Base-by-base conservation (phyloP, 768 basidiomycete genomes). In the Boletus speciosus region DNA sequence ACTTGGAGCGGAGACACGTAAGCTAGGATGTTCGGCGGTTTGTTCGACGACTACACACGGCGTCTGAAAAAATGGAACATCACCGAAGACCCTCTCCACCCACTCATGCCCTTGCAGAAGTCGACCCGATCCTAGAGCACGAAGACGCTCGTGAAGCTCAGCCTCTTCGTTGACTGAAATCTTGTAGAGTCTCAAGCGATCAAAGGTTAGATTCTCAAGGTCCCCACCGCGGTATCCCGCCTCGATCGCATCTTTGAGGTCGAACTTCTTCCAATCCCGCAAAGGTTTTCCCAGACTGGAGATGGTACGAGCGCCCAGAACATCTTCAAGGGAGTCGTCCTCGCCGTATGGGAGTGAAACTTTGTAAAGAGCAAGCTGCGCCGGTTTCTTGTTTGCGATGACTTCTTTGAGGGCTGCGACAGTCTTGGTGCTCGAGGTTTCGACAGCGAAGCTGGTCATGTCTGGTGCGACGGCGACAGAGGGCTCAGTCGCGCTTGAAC, bases 301-400 rank as follows among this genome's bases (percentile, higher is more conserved):
- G 16, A 37, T 37, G 36, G 16, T 12, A 16, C 8, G 4, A 4
- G 25, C 2, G 29, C 29, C 8, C 2, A 29, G 29, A 27, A 8
- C 8, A 7, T 29, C 29, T 8, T 29, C 2, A 8, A 8, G 8
- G 29, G 31, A 29, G 29, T 29, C 29, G 2, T 10, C 31, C 3
- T 9, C 9, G 31, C 31, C 31, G 10, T 10, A 10, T 10, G 9
- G 31, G 10, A 31, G 8, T 6, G 31, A 29, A 29, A 29, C 29
- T 29, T 31, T 36, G 43, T 53, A 53, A 12, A 60, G 31, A 39
- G 4, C 8, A 19, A 61, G 23, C 23, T 23, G 23, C 23, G 23
- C 23, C 23, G 23, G 23, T 23, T 23, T 56, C 45, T 44, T 12
- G 39, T 35, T 35, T 44, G 50, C 56, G 14, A 54, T 54, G 32